These are phyloP conservation scores for Cyberlindnera amylophila DNA, from an alignment of 805 yeast genomes.

Conservation along the genomic window DNA sequence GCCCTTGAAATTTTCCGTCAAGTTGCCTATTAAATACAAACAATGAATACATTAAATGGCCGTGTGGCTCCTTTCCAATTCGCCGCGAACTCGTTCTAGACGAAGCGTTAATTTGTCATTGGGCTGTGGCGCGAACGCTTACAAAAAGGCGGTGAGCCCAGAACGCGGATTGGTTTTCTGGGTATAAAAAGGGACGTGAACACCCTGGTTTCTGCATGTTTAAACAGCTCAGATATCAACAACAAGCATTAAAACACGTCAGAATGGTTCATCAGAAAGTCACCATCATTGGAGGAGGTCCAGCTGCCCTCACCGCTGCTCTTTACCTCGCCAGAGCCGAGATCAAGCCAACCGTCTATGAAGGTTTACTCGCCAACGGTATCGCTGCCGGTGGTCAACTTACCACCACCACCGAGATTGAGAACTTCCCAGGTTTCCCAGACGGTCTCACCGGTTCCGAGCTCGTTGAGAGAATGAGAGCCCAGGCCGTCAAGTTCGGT, in stretches of 20 bases:
- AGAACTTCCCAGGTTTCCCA: constrained; percentile 99
- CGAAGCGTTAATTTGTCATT: no score
- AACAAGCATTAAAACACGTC: not conserved
- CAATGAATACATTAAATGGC: no score
- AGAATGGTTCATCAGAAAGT: constrained; percentile 83
- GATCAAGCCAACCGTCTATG: constrained; percentile 87
- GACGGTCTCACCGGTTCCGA: constrained; percentile 82
- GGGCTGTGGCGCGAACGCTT: not conserved
- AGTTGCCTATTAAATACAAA: not conserved
- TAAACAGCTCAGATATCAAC: no score
- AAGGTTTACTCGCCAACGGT: constrained; percentile 95
- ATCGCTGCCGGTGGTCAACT: constrained; percentile 99
- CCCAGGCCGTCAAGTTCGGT: constrained; percentile 84
- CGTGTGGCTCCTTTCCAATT: not conserved
- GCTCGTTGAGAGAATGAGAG: constrained; percentile 92
- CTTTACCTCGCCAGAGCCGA: constrained; percentile 96
- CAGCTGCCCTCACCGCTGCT: constrained; percentile 99
- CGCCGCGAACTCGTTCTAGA: no score
- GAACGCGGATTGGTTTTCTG: not conserved
- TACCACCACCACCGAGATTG: constrained; percentile 97
- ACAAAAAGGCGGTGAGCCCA: not conserved
- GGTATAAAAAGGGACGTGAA: not conserved
- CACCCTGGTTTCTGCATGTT: not conserved
- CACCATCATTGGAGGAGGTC: constrained; percentile 93
- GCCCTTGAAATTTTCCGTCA: constrained; percentile 38